Evolutionary conservation across 805 yeast genomes (phyloP).

Genomic region (Saccharomyces eubayanus): DNA sequence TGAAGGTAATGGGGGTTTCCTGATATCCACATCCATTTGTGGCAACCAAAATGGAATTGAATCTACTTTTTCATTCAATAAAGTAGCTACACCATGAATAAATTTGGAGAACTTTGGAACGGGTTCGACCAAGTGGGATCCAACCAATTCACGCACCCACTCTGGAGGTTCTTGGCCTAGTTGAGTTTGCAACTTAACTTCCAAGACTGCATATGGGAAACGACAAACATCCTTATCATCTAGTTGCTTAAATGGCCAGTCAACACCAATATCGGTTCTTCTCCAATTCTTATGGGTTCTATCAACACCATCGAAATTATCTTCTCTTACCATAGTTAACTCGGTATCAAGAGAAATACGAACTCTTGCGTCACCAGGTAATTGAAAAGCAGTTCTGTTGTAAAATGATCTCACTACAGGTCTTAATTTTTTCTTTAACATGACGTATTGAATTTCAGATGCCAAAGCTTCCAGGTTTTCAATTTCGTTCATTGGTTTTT

Average conservation of each 20-base stretch:
- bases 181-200: conserved; percentile 95
- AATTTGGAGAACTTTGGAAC: conserved; percentile 97
- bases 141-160: conserved; percentile 90
- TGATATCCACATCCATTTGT: conserved; percentile 91
- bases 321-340: conserved; percentile 95
- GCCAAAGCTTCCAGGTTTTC: conserved; percentile 90
- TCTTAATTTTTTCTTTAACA: conserved; percentile 71
- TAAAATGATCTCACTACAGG: conserved; percentile 95
- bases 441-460: conserved; percentile 84
- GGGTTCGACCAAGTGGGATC: conserved; percentile 92
- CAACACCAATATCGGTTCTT: conserved; percentile 96
- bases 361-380: conserved; percentile 98
- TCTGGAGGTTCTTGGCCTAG: conserved; percentile 97
- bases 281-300: conserved; percentile 95
- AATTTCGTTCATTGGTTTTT: conserved; percentile 77
- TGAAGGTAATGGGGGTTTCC: conserved; percentile 57
- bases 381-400: conserved; percentile 96
- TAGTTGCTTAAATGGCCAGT: conserved; percentile 85
- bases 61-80: conserved; percentile 73
- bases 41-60: conserved; percentile 96
- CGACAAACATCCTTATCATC: conserved; percentile 80
- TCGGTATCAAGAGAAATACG: conserved; percentile 97
- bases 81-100: conserved; percentile 92
- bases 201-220: conserved; percentile 95
- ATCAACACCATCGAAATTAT: conserved; percentile 86